Evolutionary conservation across 129 eudicot genomes (phyloP), one percentile per base, ranked within the genome.

Genomic region (Glebionis coronaria): DNA sequence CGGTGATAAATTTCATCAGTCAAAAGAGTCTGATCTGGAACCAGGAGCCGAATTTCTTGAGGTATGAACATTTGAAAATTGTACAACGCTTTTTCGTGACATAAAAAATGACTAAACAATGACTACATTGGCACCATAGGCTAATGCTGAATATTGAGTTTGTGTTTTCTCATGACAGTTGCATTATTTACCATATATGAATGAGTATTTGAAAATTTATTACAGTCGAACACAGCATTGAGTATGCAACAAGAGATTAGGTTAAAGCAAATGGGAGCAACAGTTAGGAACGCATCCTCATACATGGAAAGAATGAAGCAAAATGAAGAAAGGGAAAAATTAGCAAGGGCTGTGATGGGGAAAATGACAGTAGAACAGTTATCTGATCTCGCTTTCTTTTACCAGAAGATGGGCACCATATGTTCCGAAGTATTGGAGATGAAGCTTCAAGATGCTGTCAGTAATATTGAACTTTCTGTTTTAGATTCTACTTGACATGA

Each of bases 231-330:
- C 55, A 82, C 83, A 19, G 93, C 95, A 18, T 53, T 93, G 77
- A 86, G 97, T 63, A 19, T 80, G 83, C 90, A 89, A 65, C 95
- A 88, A 81, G 95, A 89, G 73, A 84, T 71, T 2, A 79, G 97
- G 77, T 60, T 93, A 68, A 89, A 80, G 78, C 93, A 93, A 72
- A 83, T 89, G 97, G 99, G 99, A 2, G 99, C 97, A 55, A 93
- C 97, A 3, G 93, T 93, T 25, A 86, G 99, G 70, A 93, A 89
- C 62, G 88, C 88, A 25, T 79, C 84, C 12, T 78, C 86, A 14
- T 93, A 80, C 61, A 62, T 73, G 67, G 74, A 77, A 64, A 82
- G 68, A 65, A 15, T 93, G 86, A 89, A 82, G 78, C 8, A 71
- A 72, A 77, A 84, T 64, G 86, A 83, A 40, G 90, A 81, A 47